Evolutionary conservation across 345 rosid species (phyloP).

Genomic region (Odontarrhena argentea): DNA sequence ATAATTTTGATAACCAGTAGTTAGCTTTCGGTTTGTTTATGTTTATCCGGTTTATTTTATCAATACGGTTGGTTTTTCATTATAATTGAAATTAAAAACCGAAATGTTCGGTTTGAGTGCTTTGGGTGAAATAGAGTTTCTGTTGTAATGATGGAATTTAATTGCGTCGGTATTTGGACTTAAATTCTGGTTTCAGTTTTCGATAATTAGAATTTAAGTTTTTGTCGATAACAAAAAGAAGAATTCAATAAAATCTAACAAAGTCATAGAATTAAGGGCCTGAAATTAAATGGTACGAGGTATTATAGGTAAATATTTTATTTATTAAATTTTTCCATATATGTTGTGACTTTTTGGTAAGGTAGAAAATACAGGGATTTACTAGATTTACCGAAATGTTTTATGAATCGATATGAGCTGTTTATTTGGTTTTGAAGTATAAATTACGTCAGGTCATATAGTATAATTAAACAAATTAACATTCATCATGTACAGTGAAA

Average conservation of each 20-base stretch:
- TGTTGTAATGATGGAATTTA: background rate
- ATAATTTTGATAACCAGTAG: background rate
- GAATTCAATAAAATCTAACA: constrained; percentile 25
- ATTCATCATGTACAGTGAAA: constrained; percentile 22
- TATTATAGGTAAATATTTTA: background rate
- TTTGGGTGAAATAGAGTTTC: constrained; percentile 10
- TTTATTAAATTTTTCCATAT: background rate
- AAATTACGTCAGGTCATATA: background rate
- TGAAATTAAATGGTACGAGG: constrained; percentile 46
- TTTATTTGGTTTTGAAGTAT: background rate
- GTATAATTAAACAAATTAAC: background rate
- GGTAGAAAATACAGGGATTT: background rate
- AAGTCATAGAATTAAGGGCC: constrained; percentile 37
- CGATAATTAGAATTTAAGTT: constrained; percentile 7
- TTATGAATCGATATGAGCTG: constrained; percentile 8
- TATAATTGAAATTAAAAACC: constrained; percentile 3
- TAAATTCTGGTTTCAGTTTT: background rate
- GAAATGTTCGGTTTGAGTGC: constrained; percentile 3
- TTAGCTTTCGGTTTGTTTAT: background rate
- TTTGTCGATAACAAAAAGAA: constrained; percentile 25
- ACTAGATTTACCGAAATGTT: background rate
- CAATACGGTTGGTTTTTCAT: background rate
- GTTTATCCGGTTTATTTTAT: constrained; percentile 3
- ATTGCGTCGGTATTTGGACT: background rate
- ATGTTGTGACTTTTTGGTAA: background rate